Evolutionary conservation across 139 green algal species (phyloP), one percentile per base, ranked within the genome.

Genomic region (Chlorella vulgaris): DNA sequence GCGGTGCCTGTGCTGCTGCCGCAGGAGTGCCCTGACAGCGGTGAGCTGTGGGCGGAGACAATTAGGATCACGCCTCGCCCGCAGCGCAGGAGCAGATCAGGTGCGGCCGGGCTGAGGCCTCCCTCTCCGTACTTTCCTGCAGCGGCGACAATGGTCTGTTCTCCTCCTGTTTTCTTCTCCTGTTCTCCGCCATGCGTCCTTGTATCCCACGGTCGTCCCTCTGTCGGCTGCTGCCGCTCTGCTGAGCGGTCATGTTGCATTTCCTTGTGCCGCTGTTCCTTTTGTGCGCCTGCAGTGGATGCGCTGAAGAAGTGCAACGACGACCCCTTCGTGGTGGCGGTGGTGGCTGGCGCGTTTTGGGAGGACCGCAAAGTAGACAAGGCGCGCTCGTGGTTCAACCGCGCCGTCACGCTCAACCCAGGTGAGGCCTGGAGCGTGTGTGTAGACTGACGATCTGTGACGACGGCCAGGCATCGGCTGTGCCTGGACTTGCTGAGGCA

Each of bases 261-360:
- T 58, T 58, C 15, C 10, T 58, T 10, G 10, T 58, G 13, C 10
- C 15, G 47, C 15, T 58, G 15, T 58, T 58, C 15, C 13, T 28
- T 28, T 26, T 1, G 21, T 1, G 22, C 28, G 1, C 15, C 70
- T 80, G 90, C 85, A 61, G 93, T 95, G 29, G 97, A 99, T 74
- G 97, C 96, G 28, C 88, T 99, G 7, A 98, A 98, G 86, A 90
- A 91, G 40, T 97, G 95, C 89, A 93, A 94, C 60, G 93, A 98
- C 80, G 93, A 98, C 81, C 90, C 95, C 10, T 58, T 90, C 69
- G 87, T 98, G 21, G 91, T 95, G 43, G 93, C 90, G 5, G 94
- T 94, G 50, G 92, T 98, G 8, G 96, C 96, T 18, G 81, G 90
- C 74, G 93, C 99, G 73, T 99, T 99, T 84, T 95, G 91, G 91